Evolutionary conservation across 352 stramenopile genomes (phyloP).

Genomic region (Pythium monospermum): DNA sequence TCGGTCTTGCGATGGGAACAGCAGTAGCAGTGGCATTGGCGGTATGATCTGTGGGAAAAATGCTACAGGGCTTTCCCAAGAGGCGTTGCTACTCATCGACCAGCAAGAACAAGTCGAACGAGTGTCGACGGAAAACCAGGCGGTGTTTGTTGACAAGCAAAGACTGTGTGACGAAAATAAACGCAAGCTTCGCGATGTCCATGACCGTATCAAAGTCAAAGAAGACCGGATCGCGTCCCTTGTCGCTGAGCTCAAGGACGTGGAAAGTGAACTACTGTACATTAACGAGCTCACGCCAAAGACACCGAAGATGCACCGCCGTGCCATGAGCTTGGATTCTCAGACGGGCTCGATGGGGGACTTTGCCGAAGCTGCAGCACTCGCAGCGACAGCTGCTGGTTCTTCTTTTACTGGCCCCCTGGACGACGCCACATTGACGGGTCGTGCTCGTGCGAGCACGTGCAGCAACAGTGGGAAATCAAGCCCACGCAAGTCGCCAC

Average conservation of each 20-base stretch:
- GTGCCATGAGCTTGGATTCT: conserved; percentile 14
- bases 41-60: too few relatives aligned
- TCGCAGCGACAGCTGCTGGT: not conserved
- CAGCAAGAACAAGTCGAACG: conserved; percentile 19
- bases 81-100: conserved; percentile 12
- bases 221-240: conserved; percentile 42
- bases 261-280: conserved; percentile 49
- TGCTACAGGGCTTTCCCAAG: conserved; percentile 7
- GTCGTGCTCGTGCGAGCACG: too few relatives aligned
- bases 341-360: conserved; percentile 1
- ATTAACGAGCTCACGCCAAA: conserved; percentile 31
- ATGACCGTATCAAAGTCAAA: conserved; percentile 47
- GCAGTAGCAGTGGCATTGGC: too few relatives aligned
- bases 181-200: conserved; percentile 36
- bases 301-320: conserved; percentile 1
- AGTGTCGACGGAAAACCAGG: conserved; percentile 5
- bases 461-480: too few relatives aligned
- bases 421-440: too few relatives aligned
- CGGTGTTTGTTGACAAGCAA: conserved; percentile 31
- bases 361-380: not conserved
- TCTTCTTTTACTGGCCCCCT: not conserved
- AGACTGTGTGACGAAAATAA: conserved; percentile 38
- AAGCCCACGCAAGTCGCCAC: not conserved
- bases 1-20: not conserved
- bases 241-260: conserved; percentile 50